Base-by-base conservation (phyloP, 768 basidiomycete genomes). In the Pisolithus sp. region DNA sequence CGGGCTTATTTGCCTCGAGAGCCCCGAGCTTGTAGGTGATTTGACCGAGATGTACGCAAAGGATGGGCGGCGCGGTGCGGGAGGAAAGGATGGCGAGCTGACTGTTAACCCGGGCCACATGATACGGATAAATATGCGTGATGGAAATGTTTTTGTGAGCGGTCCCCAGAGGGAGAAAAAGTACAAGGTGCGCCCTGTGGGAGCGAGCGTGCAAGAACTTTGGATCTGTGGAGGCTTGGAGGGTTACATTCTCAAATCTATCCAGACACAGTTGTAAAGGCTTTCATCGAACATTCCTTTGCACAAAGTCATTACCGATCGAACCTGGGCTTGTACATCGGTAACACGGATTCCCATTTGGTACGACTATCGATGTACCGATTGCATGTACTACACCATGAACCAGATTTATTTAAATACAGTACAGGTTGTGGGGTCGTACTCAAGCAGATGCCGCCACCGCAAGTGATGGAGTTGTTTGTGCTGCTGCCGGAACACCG, bases 191-290 rank as follows among this genome's bases (percentile, higher is more conserved):
- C 80, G 86, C 36, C 80, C 85, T 9, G 86, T 99, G 6, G 96
- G 96, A 9, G 74, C 82, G 42, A 96, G 93, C 65, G 95, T 99
- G 45, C 96, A 99, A 72, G 95, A 99, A 70, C 73, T 99, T 40
- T 98, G 96, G 96, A 76, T 94, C 13, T 94, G 91, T 57, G 93
- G 91, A 7, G 93, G 94, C 7, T 68, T 98, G 51, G 95, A 98
- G 62, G 93, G 93, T 2, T 96, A 83, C 65, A 89, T 97, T 46
- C 68, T 92, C 60, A 89, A 89, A 67, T 71, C 72, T 58, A 85
- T 90, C 47, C 73, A 73, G 54, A 63, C 65, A 7, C 68, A 71
- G 50, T 37, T 46, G 38, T 64, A 45, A 34, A 34, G 5, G 34
- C 34, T 34, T 34, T 34, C 34, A 34, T 13, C 5, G 34, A 34